Percentiles rank a stretch among this genome's conserved stretches.
Conservation (phyloP, 139 green algal species). For the Eudorina sp. region DNA sequence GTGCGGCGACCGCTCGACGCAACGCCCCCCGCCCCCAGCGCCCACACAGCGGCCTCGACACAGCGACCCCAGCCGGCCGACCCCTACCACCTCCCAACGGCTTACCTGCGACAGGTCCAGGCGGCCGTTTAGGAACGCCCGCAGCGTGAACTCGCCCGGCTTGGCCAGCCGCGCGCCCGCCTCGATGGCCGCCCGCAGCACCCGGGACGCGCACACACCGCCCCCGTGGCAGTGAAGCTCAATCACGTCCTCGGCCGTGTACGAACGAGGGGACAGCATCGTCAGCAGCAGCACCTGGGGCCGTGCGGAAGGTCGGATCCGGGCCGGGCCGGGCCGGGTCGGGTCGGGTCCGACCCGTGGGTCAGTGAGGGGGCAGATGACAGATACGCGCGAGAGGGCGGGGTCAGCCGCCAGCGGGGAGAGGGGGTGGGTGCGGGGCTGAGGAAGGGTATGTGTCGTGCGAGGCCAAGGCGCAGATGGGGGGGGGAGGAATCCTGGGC, state of each 20-base stretch:
- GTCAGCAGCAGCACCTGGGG: constrained; percentile 76
- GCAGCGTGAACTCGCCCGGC: constrained; percentile 96
- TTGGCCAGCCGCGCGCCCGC: constrained; percentile 84
- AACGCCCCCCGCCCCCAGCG: too few species aligned
- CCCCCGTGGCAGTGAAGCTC: constrained; percentile 96
- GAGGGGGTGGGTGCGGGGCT: neutral
- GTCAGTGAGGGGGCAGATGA: too few species aligned
- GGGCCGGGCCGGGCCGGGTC: too few species aligned
- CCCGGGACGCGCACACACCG: constrained; percentile 80
- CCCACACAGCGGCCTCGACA: too few species aligned
- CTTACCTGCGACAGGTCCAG: constrained; percentile 87
- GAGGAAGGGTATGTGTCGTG: too few species aligned
- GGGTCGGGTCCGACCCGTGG: too few species aligned
- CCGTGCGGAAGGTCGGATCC: neutral
- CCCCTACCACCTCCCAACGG: neutral
- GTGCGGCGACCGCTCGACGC: too few species aligned
- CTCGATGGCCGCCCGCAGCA: constrained; percentile 78
- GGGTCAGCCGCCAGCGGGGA: neutral
- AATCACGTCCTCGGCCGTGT: constrained; percentile 97
- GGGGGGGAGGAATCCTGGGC: too few species aligned
- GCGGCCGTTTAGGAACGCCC: constrained; percentile 97
- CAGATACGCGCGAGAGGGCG: too few species aligned
- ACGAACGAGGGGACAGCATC: constrained; percentile 90
- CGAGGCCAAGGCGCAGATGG: too few species aligned
- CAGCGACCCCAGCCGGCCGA: too few species aligned